Conservation (phyloP, 805 yeast genomes). For the Lachancea waltii region DNA sequence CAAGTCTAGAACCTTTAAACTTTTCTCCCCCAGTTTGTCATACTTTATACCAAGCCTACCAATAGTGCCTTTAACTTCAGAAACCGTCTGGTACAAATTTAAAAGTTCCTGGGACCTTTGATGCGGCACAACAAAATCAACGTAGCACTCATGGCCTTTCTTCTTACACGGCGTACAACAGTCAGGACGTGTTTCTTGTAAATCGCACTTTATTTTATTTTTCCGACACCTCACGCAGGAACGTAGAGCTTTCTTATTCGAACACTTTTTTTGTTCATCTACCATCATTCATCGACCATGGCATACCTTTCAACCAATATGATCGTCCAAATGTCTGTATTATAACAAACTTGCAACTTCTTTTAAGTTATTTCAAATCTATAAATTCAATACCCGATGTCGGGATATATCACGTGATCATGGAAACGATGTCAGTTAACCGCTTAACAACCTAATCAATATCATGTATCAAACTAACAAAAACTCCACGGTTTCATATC, state of each 20-base stretch:
- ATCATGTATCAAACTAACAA: too few relatives aligned
- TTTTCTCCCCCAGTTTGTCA: slow-evolving; percentile 1
- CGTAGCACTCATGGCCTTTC: slow-evolving; percentile 44
- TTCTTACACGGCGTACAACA: slow-evolving; percentile 54
- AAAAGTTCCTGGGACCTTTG: slow-evolving; percentile 40
- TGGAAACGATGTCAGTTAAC: too few relatives aligned
- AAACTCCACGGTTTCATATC: too few relatives aligned
- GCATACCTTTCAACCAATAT: background rate
- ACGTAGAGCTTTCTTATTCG: slow-evolving; percentile 36
- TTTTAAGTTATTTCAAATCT: too few relatives aligned
- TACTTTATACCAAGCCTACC: slow-evolving; percentile 7
- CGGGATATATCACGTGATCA: too few relatives aligned
- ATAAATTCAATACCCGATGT: too few relatives aligned
- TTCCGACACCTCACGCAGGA: slow-evolving; percentile 60
- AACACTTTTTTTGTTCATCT: background rate
- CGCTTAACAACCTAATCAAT: too few relatives aligned
- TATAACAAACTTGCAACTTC: too few relatives aligned
- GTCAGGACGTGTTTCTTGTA: slow-evolving; percentile 42
- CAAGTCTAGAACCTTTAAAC: background rate
- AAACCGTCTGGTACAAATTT: slow-evolving; percentile 30
- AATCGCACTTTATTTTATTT: slow-evolving; percentile 63
- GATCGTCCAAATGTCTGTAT: too few relatives aligned
- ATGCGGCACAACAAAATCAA: slow-evolving; percentile 50
- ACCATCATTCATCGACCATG: background rate
- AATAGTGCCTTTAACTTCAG: slow-evolving; percentile 12